Percentiles rank a stretch among this genome's conserved stretches.
phyloP scores from a whole-genome alignment of 2,329 filamentous ascomycete genomes.

The Pseudogymnoascus sp. region DNA sequence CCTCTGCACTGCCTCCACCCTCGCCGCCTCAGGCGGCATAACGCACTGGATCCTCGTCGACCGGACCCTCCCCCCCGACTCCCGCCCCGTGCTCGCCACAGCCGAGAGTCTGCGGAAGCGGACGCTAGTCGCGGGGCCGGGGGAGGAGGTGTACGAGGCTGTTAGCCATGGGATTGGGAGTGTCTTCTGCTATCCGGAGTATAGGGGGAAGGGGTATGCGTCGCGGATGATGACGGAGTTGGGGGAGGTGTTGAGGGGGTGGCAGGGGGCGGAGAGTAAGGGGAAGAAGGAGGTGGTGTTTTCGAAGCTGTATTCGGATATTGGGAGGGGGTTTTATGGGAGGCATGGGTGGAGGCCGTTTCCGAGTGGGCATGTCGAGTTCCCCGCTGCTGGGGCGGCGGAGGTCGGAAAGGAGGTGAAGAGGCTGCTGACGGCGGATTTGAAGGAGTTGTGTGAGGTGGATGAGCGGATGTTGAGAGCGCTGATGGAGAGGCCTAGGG shows the following conservation, averaged over 20 bases:
- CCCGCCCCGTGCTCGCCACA: constrained; percentile 50
- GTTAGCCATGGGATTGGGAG: constrained; percentile 68
- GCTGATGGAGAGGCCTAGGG: constrained; percentile 36
- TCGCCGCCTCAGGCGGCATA: constrained; percentile 51
- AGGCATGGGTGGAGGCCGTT: constrained; percentile 69
- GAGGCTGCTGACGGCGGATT: constrained; percentile 49
- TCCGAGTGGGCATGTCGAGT: constrained; percentile 61
- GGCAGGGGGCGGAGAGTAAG: constrained; percentile 39
- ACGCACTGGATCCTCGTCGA: constrained; percentile 58
- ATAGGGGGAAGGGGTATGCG: constrained; percentile 68
- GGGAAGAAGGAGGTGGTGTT: constrained; percentile 42
- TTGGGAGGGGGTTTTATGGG: constrained; percentile 76
- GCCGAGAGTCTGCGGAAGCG: constrained; percentile 58
- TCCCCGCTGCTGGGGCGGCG: constrained; percentile 35
- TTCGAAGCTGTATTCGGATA: constrained; percentile 78
- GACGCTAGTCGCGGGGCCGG: constrained; percentile 38
- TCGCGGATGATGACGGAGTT: constrained; percentile 65
- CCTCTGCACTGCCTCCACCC: constrained; percentile 44
- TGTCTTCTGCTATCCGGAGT: constrained; percentile 64
- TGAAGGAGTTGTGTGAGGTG: constrained; percentile 51
- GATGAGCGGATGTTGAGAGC: constrained; percentile 57
- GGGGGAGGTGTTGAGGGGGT: constrained; percentile 42
- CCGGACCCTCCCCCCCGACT: constrained; percentile 27
- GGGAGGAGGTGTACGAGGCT: constrained; percentile 41
- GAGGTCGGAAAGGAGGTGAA: constrained; percentile 19